Percentiles rank a stretch among this genome's conserved stretches.
Conservation (phyloP, 257 asterid species). For the Scutellaria barbata region DNA sequence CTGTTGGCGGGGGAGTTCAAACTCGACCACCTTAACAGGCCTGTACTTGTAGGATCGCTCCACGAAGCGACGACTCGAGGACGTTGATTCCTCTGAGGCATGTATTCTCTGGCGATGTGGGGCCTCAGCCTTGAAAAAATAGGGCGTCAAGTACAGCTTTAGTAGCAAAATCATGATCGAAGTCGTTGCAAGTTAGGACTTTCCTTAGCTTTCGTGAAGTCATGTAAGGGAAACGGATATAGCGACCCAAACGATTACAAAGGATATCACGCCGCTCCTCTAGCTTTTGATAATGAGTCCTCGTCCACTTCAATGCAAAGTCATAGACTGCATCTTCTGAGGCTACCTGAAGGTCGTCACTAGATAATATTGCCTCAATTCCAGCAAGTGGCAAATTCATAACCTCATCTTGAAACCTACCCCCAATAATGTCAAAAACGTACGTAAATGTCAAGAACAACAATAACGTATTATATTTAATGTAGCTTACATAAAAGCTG, state of each 20-base stretch:
- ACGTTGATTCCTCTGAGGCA: conserved; percentile 62
- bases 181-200: conserved; percentile 74
- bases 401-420: conserved; percentile 86
- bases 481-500: not conserved
- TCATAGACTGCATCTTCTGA: conserved; percentile 95
- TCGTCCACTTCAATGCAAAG: conserved; percentile 80
- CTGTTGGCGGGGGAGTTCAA: conserved; percentile 83
- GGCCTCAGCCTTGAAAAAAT: conserved; percentile 80
- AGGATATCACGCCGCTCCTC: conserved; percentile 78
- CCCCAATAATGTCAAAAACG: conserved; percentile 4
- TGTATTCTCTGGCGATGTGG: conserved; percentile 78
- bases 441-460: no score
- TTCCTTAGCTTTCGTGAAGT: conserved; percentile 78
- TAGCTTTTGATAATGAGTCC: conserved; percentile 57
- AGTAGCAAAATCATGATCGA: conserved; percentile 68
- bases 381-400: conserved; percentile 87
- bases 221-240: conserved; percentile 86
- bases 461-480: not conserved
- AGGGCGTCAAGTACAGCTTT: conserved; percentile 78
- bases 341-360: conserved; percentile 88
- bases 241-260: conserved; percentile 62
- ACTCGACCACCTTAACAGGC: conserved; percentile 84
- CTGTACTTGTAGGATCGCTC: conserved; percentile 88
- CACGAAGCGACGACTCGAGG: conserved; percentile 61
- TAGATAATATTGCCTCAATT: conserved; percentile 78